phyloP scores from a whole-genome alignment of 129 eudicot species.

The Chrysanthemum makinoi region DNA sequence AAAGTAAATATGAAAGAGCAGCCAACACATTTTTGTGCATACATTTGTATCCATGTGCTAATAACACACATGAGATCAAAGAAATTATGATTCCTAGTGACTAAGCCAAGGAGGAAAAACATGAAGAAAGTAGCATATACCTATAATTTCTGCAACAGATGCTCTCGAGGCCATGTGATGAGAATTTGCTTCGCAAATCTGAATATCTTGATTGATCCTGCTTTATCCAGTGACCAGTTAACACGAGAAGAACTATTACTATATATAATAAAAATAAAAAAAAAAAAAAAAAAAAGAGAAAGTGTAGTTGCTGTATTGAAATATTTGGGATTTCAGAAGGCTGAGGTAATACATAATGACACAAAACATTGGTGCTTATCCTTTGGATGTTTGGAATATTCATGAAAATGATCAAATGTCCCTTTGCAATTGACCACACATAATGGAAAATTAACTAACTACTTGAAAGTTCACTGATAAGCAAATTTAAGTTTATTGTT shows the following conservation, averaged over 20 bases:
- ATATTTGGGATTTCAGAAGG: background rate
- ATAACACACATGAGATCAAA: no score
- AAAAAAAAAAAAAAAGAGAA: no score
- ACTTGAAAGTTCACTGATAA: background rate
- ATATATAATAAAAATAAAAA: no score
- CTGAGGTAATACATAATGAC: constrained; percentile 5
- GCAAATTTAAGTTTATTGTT: background rate
- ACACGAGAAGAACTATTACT: no score
- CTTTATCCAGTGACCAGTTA: constrained; percentile 10
- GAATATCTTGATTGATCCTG: constrained; percentile 35
- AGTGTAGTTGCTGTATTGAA: background rate
- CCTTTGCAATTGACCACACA: constrained; percentile 16
- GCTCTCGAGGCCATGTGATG: constrained; percentile 27
- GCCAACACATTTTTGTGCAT: no score
- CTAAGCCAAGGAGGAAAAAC: no score
- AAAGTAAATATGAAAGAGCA: no score
- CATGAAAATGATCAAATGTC: background rate
- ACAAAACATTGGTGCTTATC: constrained; percentile 10
- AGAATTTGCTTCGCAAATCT: constrained; percentile 28
- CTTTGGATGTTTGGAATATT: background rate
- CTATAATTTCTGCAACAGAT: constrained; percentile 28
- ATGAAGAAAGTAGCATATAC: constrained; percentile 14
- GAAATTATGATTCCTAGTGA: no score
- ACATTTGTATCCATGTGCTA: no score
- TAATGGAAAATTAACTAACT: constrained; percentile 9